These are phyloP conservation scores for Stachybotrys echinatus DNA, from an alignment of 2,329 filamentous ascomycete species.

Conservation along the genomic window DNA sequence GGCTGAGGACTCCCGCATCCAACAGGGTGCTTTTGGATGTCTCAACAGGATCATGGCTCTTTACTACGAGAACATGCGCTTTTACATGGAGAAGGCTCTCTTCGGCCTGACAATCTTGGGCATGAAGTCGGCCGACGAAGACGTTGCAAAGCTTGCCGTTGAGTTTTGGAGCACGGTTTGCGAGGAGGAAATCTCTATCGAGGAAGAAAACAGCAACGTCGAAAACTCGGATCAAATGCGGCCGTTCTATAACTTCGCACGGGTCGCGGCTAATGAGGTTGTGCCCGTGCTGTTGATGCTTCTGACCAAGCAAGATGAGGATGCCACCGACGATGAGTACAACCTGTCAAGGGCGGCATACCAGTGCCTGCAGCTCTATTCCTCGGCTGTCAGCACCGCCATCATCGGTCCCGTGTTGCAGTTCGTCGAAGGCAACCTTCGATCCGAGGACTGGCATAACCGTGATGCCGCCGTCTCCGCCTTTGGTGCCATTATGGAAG, in stretches of 20 bases:
- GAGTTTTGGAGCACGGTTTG: conserved; percentile 99
- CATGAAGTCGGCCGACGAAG: conserved; percentile 97
- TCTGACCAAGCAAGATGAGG: conserved; percentile 95
- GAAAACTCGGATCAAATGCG: conserved; percentile 81
- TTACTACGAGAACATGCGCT: conserved; percentile 99
- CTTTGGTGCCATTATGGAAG: conserved; percentile 98
- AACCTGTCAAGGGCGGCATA: conserved; percentile 93
- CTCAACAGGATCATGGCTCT: conserved; percentile 97
- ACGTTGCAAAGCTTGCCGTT: conserved; percentile 94
- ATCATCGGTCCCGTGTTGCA: conserved; percentile 81
- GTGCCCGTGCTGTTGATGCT: conserved; percentile 85
- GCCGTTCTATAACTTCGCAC: conserved; percentile 92
- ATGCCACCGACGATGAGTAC: conserved; percentile 95
- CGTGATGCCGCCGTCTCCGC: conserved; percentile 95
- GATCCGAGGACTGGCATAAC: conserved; percentile 88
- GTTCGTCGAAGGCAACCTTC: conserved; percentile 89
- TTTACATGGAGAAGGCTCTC: conserved; percentile 99
- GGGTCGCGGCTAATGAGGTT: conserved; percentile 88
- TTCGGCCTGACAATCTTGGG: conserved; percentile 96
- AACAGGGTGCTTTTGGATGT: conserved; percentile 94
- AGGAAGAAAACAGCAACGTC: conserved; percentile 80
- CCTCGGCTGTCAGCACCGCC: conserved; percentile 80
- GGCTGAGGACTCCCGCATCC: conserved; percentile 82
- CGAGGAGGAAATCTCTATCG: conserved; percentile 96
- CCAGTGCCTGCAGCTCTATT: conserved; percentile 92